Evolutionary conservation across 768 basidiomycete genomes (phyloP), one percentile per base, ranked within the genome.

Genomic region (Auricularia sp.): DNA sequence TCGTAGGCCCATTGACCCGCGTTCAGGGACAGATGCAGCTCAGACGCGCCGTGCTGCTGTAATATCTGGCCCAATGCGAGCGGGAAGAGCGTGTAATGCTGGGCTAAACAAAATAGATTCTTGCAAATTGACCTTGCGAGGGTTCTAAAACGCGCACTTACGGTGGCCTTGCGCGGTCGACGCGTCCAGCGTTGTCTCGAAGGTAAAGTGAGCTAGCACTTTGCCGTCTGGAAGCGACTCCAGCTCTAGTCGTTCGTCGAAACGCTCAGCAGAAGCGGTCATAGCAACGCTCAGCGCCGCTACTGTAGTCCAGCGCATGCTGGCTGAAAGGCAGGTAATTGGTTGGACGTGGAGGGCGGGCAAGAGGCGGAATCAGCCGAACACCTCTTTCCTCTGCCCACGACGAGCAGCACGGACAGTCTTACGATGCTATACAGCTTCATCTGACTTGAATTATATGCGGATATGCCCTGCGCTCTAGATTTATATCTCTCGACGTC

Each of bases 1-100:
- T 84, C 82, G 67, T 93, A 93, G 71, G 90, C 82, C 96, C 96
- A 98, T 69, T 87, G 88, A 21, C 96, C 96, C 12, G 94, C 87
- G 63, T 95, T 96, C 44, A 98, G 80, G 10, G 88, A 87, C 6
- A 98, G 83, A 70, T 95, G 91, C 23, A 98, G 80, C 68, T 96
- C 92, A 0, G 92, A 87, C 29, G 96, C 85, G 1, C 87, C 85
- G 72, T 95, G 90, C 73, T 89, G 84, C 64, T 87, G 85, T 21
- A 98, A 79, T 43, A 98, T 87, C 71, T 96, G 89, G 3, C 94
- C 90, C 18, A 98, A 79, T 2, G 88, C 81, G 16, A 96, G 82
- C 0, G 96, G 94, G 66, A 97, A 92, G 14, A 97, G 73, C 3
- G 83, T 86, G 68, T 93, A 93, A 70, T 97, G 93, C 74, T 91